Base-by-base conservation (phyloP, 164 flowering plant genomes). In the Nymphaea thermarum region DNA sequence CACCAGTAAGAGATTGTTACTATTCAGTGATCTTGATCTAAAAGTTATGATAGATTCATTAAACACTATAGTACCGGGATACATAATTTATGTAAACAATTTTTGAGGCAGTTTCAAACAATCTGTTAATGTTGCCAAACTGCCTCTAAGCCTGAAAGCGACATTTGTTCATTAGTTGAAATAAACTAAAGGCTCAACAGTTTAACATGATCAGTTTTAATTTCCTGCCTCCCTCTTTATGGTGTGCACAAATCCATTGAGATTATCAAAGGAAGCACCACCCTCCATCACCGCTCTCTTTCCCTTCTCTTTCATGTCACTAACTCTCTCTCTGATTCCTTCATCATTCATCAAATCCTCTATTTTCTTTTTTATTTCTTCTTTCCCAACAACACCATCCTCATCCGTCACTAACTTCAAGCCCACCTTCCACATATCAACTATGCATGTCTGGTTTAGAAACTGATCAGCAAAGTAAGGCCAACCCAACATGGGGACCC, bases 281-380 rank as follows among this genome's bases (percentile, higher is more conserved):
- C 60, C 60, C 60, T 55, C 60, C 10, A 68, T 72, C 17, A 78
- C 43, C 8, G 77, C 66, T 60, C 74, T 71, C 62, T 76, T 76
- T 17, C 53, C 67, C 67, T 75, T 18, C 11, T 75, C 76, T 43
- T 73, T 66, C 67, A 65, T 67, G 45, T 78, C 75, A 12, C 75
- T 65, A 67, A 10, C 70, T 17, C 16, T 45, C 64, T 2, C 25
- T 63, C 70, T 60, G 55, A 42, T 45, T n/a, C 42, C 51, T 45
- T 15, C 45, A 60, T 16, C 36, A 3, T 41, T 64, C 51, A 60
- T 7, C 51, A n/a, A 60, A 47, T 60, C 55, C 70, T 3, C 51
- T 42, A 42, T 64, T 64, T 45, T 17, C 42, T 16, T 47, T 64
- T 6, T 45, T 5, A n/a, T 67, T 51, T 42, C 42, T 59, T 17